These are phyloP conservation scores for Tilletia indica DNA, from an alignment of 1,284 basidiomycete species.

Conservation along the genomic window DNA sequence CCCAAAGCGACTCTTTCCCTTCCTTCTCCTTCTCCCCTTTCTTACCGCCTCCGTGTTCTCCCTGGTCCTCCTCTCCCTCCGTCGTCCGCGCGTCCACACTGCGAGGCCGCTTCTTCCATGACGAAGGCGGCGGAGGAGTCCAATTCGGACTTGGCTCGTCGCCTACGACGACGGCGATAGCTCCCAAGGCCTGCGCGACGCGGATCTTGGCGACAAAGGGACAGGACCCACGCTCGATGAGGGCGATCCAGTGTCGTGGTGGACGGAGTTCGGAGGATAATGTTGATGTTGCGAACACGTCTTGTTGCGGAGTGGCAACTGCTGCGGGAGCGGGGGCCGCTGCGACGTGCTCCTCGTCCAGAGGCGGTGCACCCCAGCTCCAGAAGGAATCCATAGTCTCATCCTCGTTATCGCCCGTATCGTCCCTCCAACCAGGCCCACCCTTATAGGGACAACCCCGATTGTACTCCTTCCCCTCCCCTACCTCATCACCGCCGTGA, in stretches of 20 bases:
- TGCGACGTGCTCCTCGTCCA: background rate
- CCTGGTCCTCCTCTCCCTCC: background rate
- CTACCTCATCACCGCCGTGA: background rate
- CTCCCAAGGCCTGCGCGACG: constrained; percentile 48
- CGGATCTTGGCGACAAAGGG: constrained; percentile 52
- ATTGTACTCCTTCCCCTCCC: constrained; percentile 13
- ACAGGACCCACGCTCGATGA: constrained; percentile 50
- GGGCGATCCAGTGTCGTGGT: constrained; percentile 50
- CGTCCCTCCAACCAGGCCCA: constrained; percentile 36
- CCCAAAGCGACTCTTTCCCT: constrained; percentile 6
- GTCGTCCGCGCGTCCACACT: background rate
- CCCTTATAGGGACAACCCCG: constrained; percentile 40
- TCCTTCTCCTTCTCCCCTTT: constrained; percentile 1
- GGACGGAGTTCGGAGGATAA: constrained; percentile 24
- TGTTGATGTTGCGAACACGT: background rate
- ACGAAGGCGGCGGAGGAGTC: background rate
- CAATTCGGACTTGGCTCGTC: constrained; percentile 30
- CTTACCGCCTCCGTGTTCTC: background rate
- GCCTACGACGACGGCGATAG: constrained; percentile 53
- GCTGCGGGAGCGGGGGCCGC: background rate
- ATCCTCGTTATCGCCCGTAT: constrained; percentile 30
- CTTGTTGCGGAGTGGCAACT: background rate
- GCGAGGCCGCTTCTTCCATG: background rate
- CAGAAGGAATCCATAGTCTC: constrained; percentile 20
- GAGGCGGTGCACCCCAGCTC: background rate